Base-by-base conservation (phyloP, 805 yeast species). In the Candida vaughaniae region DNA sequence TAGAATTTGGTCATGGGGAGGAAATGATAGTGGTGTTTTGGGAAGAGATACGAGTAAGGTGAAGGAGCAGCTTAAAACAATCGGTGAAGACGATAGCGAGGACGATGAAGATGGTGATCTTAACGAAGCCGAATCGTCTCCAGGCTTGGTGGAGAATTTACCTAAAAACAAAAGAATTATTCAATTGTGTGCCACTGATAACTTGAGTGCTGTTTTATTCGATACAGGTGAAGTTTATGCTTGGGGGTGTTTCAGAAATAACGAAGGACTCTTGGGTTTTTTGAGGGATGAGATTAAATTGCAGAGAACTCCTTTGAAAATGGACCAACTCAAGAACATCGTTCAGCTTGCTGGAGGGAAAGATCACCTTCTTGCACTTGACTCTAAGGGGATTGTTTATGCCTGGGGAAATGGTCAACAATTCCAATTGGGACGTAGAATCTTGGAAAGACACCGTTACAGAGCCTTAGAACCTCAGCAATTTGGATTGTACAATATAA, bases 391-490 rank as follows among this genome's bases (percentile, higher is more conserved):
- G 40, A 72, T 80, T 36, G 97, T 90, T 1, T 88, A 76, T 55
- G 90, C 98, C 0, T 93, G 99, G 99, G 99, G 99, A 48, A 85
- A 87, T 57, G 96, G 97, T 17, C 95, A 90, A 52, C 95, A 87
- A 54, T 80, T 72, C 62, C 98, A 93, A 66, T 71, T 93, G 47
- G 99, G 98, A 16, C 77, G 96, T 54, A 82, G 81, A 52, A 79
- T 90, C 16, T 55, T 81, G 62, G 97, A 79, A 64, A 85, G 86
- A 64, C 87, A 81, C 48, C 75, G 85, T 62, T 74, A 73, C 52
- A 75, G 79, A 42, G 78, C 88, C 2, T 69, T 86, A 36, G 90
- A 82, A 43, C 95, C 95, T 31, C 79, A 89, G 51, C 83, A 84
- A 42, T 81, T 90, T 55, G 95, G 95, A 0, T 71, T 93, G 43